phyloP scores from a whole-genome alignment of 2,329 filamentous ascomycete genomes.

The Diaporthe humulicola region DNA sequence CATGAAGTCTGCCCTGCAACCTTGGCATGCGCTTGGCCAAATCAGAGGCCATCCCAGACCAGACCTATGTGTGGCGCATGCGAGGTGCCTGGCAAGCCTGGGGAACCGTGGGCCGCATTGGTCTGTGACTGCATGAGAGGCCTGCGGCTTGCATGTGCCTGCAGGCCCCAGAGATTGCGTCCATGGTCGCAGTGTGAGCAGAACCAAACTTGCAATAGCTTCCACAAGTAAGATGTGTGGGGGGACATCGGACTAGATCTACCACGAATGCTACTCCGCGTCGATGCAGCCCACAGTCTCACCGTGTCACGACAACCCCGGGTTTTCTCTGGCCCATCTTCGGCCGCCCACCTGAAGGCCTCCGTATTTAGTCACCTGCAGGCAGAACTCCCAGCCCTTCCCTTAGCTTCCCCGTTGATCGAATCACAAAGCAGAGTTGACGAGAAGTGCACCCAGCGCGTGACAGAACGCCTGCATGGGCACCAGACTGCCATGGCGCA shows the following conservation, averaged over 20 bases:
- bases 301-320: slow-evolving; percentile 1
- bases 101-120: not conserved
- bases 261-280: slow-evolving; percentile 14
- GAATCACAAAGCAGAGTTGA: slow-evolving; percentile 12
- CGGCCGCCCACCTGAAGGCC: slow-evolving; percentile 23
- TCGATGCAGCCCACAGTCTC: slow-evolving; percentile 17
- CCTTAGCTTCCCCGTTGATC: slow-evolving; percentile 2
- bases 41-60: slow-evolving; percentile 1
- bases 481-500: not conserved
- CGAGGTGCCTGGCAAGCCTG: slow-evolving; percentile 8
- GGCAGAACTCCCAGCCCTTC: slow-evolving; percentile 1
- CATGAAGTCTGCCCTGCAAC: not conserved
- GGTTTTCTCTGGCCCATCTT: slow-evolving; percentile 4
- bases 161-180: not conserved
- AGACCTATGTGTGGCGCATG: slow-evolving; percentile 1
- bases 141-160: slow-evolving; percentile 8
- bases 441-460: slow-evolving; percentile 20
- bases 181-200: not conserved
- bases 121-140: slow-evolving; percentile 6
- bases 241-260: slow-evolving; percentile 10
- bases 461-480: slow-evolving; percentile 8
- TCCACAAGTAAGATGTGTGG: not conserved
- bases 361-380: slow-evolving; percentile 19
- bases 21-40: slow-evolving; percentile 2
- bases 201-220: not conserved